A percentile compares a stretch with the other conserved stretches of the same genome.
These are phyloP conservation scores for Trametes polyzona DNA, from an alignment of 1,284 basidiomycete species.

Conservation along the genomic window DNA sequence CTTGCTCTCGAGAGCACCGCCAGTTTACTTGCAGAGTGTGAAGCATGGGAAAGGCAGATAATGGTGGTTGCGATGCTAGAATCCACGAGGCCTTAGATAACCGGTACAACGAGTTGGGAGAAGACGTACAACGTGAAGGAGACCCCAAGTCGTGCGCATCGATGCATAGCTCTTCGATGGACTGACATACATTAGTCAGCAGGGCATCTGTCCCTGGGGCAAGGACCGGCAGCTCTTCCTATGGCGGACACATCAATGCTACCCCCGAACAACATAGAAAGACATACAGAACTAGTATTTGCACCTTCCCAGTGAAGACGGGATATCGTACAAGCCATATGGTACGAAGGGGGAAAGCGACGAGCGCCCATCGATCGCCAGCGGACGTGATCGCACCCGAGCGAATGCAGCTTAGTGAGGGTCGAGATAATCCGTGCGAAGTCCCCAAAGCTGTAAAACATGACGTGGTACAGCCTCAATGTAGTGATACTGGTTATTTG, in stretches of 20 bases:
- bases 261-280: not conserved
- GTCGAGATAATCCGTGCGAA: constrained; percentile 6
- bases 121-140: not conserved
- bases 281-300: not conserved
- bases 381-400: not conserved
- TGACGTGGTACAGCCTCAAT: constrained; percentile 12
- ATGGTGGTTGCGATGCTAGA: not conserved
- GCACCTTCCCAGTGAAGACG: not conserved
- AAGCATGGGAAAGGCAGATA: not conserved
- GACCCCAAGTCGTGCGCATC: not conserved
- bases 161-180: not conserved
- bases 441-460: constrained; percentile 9
- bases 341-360: not conserved
- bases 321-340: not conserved
- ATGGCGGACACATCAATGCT: not conserved
- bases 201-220: not conserved
- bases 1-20: not conserved
- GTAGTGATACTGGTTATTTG: constrained; percentile 15
- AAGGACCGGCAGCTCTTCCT: not conserved
- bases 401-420: not conserved
- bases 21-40: not conserved
- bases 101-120: not conserved
- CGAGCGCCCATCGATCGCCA: not conserved
- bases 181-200: not conserved
- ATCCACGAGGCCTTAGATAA: not conserved